Evolutionary conservation across 306 rosid species (phyloP).

Genomic region (Ormosia emarginata): DNA sequence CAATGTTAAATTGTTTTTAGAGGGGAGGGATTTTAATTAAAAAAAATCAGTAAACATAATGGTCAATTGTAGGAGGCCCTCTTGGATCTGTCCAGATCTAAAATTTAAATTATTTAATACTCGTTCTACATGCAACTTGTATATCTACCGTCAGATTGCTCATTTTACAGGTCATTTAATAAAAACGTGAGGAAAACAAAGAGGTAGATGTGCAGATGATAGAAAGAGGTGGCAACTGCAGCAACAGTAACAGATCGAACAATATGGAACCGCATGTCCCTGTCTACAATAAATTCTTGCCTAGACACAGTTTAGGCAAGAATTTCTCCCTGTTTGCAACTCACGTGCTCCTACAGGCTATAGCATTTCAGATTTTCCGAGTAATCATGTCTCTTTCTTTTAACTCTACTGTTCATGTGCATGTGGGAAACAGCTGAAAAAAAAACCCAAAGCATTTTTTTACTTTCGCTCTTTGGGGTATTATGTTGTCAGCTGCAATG

Average conservation of each 20-base stretch:
- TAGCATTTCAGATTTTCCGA: too few species aligned
- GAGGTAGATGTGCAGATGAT: too few species aligned
- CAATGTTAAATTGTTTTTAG: too few species aligned
- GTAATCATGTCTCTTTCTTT: too few species aligned
- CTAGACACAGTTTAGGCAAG: too few species aligned
- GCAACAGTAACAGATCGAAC: background rate
- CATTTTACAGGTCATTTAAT: background rate
- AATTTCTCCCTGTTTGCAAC: too few species aligned
- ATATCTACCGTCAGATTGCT: background rate
- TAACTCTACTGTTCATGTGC: background rate
- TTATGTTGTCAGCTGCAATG: background rate
- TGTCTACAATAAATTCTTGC: too few species aligned
- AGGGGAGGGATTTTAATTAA: too few species aligned
- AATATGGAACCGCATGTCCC: background rate
- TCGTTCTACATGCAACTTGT: background rate
- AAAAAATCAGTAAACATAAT: too few species aligned
- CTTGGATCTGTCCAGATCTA: too few species aligned
- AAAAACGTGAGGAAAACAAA: background rate
- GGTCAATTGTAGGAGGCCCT: too few species aligned
- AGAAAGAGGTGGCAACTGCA: background rate
- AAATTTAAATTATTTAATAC: background rate
- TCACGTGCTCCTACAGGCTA: too few species aligned
- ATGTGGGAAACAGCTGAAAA: background rate
- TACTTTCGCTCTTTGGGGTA: background rate
- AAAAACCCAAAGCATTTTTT: background rate